Percentiles rank a stretch among this genome's conserved stretches.
These are phyloP conservation scores for Chaetomiaceae sp. DNA, from an alignment of 2,329 filamentous ascomycete species.

Conservation along the genomic window DNA sequence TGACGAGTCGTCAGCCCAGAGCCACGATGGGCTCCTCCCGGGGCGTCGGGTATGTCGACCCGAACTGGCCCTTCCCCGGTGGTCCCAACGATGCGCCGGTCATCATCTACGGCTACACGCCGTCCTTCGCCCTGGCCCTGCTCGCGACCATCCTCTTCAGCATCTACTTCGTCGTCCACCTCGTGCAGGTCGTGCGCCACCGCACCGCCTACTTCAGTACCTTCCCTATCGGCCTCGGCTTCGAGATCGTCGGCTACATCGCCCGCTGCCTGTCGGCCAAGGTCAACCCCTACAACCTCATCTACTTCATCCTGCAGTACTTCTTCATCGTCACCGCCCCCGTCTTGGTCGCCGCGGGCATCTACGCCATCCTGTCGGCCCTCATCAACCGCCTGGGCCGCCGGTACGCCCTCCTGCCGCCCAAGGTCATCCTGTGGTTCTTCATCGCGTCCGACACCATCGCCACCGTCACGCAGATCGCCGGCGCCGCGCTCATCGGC, in stretches of 20 bases:
- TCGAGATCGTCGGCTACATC: constrained; percentile 48
- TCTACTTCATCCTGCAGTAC: constrained; percentile 55
- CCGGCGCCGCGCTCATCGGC: constrained; percentile 51
- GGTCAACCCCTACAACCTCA: constrained; percentile 47
- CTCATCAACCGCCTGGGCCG: constrained; percentile 43
- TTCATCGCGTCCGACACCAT: constrained; percentile 52
- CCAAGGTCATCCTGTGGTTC: constrained; percentile 45
- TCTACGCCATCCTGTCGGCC: constrained; percentile 50
- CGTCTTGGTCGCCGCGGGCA: constrained; percentile 51
- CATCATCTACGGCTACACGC: constrained; percentile 48
- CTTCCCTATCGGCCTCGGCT: constrained; percentile 39
- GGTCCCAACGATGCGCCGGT: constrained; percentile 42
- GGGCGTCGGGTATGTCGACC: constrained; percentile 41
- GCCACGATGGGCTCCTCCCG: no score
- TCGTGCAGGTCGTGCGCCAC: constrained; percentile 33
- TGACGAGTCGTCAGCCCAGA: no score
- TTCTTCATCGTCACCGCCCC: constrained; percentile 58
- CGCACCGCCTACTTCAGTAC: constrained; percentile 44
- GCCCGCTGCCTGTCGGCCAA: constrained; percentile 44
- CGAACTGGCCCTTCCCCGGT: constrained; percentile 46
- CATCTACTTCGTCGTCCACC: constrained; percentile 37
- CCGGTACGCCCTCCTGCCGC: constrained; percentile 40
- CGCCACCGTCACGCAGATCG: constrained; percentile 48
- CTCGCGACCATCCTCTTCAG: constrained; percentile 42
- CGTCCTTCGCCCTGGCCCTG: constrained; percentile 39